Base-by-base conservation (phyloP, 129 eudicot genomes). In the Tagetes patula region DNA sequence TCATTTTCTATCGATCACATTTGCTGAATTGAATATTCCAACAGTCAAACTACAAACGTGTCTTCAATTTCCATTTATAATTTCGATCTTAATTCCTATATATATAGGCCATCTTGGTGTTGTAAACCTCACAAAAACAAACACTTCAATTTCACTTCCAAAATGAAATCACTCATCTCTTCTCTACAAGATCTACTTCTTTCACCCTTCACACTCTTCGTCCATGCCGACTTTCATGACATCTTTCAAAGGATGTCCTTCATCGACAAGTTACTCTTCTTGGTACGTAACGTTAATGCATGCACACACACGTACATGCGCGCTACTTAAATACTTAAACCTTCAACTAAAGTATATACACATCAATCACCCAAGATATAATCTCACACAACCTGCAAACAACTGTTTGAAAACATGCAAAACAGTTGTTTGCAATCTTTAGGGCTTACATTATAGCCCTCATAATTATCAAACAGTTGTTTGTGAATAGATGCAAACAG, bases 221-320 rank as follows among this genome's bases (percentile, higher is more conserved):
- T 87, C 52, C 85, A 87, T 63, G 31, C 49, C 40, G 92, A 87
- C 48, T 84, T 87, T 40, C 88, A 84, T 71, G 79, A 79, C 68
- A 52, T 53, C 55, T 72, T 79, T 31, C 61, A 64, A 53, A 76
- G 49, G 69, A 87, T 87, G 92, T 79, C 81, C 14, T 75, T 79
- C 71, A 10, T 75, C n/a, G 85, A 87, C 73, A 87, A 48, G 45
- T n/a, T 84, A 79, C 79, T 84, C 53, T 87, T 87, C 71, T 75
- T 87, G 61, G 92, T 84, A 62, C 1, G 47, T 53, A 53, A 50
- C 14, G 3, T 49, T 31, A 39, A 20, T 13, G 8, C 54, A 65
- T 66, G 69, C 72, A 71, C 62, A 52, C 27, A 20, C 27, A 20
- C n/a, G n/a, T n/a, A n/a, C 27, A 20, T 20, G 27, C 27, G 27